Evolutionary conservation across 192 early-diverging fungal species (phyloP), one percentile per base, ranked within the genome.

Genomic region (Pilobolus umbonatus): DNA sequence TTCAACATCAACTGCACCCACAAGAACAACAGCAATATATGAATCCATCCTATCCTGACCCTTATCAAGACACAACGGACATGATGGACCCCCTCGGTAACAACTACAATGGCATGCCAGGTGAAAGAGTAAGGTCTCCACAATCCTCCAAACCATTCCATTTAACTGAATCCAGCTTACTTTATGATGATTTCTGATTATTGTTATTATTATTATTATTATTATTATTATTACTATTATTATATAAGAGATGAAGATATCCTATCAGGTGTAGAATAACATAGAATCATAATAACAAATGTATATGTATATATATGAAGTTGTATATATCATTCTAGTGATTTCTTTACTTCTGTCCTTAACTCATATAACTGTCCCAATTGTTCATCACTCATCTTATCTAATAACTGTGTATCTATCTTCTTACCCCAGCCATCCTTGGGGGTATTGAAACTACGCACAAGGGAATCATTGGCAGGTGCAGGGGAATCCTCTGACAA

Each of bases 321-420:
- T n/a, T n/a, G n/a, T n/a, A n/a, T n/a, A n/a, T n/a, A n/a, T n/a
- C n/a, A n/a, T n/a, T n/a, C 31, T 8, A 59, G 26, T 9, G 64
- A 24, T 28, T 49, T 30, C 43, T 70, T 80, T 19, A 72, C 57
- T 48, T 83, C 72, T 10, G 74, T 68, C 53, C 76, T 62, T 38
- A 83, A 68, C 48, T 75, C 78, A 63, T 72, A 78, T 15, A 83
- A 52, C 36, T 83, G 81, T 12, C 81, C 81, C 28, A 83, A 34
- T 58, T 83, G 81, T 61, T 83, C 72, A 55, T 80, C 78, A 15
- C 61, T 75, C 75, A 83, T 73, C 60, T 72, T 83, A 12, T 83
- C 76, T 14, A 80, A 38, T 9, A 73, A 43, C 1, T 60, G 36
- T 1, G 53, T 12, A 24, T 78, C 71, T 7, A 83, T 30, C 24